Percentiles rank a stretch among this genome's conserved stretches.
Evolutionary conservation across 2,329 filamentous ascomycete species (phyloP).

Genomic region (Ascochyta fabae): DNA sequence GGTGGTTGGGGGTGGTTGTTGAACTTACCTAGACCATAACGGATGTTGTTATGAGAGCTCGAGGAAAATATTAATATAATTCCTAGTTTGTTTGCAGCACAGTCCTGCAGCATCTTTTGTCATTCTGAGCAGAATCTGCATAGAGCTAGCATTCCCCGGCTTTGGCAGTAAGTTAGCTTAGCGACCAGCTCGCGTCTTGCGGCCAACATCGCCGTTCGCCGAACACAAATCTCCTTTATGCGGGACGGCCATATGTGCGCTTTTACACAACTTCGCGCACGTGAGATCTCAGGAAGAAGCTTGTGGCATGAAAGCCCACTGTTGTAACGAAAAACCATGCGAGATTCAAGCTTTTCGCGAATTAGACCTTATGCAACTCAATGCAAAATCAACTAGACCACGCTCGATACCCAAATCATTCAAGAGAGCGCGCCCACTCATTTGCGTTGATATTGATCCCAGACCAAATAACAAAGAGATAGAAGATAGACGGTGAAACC

Average conservation of each 20-base stretch:
- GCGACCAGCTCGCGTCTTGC: neutral
- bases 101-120: no score
- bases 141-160: no score
- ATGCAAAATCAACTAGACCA: no score
- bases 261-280: neutral
- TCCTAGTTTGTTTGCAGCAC: neutral
- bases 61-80: neutral
- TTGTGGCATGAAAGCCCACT: neutral
- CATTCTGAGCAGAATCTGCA: no score
- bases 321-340: neutral
- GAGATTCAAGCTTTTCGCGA: no score
- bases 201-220: neutral
- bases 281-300: neutral
- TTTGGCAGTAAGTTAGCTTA: no score
- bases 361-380: no score
- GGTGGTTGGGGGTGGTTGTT: neutral
- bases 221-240: neutral
- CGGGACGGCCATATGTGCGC: neutral
- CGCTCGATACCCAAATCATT: neutral
- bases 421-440: neutral
- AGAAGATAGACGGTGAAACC: neutral
- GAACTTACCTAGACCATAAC: conserved; percentile 2
- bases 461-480: neutral
- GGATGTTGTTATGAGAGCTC: neutral
- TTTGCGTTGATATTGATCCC: conserved; percentile 1